Evolutionary conservation across 2,329 filamentous ascomycete species (phyloP).

Genomic region (Grosmannia penicillata): DNA sequence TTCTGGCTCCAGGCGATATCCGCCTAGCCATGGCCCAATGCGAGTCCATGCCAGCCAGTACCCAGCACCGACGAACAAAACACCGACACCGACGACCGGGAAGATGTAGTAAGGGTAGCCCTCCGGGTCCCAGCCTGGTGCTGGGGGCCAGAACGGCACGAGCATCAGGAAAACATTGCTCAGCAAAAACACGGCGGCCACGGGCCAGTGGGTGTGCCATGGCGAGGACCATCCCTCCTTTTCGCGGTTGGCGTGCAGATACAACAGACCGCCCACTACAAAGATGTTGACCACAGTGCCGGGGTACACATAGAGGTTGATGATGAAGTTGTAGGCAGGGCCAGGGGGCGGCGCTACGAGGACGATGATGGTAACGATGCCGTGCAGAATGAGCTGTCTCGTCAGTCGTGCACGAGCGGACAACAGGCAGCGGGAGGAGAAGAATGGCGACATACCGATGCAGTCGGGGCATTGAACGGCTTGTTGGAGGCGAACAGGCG

Average conservation of each 20-base stretch:
- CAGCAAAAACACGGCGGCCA: slow-evolving; percentile 32
- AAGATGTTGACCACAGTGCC: neutral
- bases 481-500: slow-evolving; percentile 46
- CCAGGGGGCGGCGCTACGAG: neutral
- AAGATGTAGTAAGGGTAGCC: slow-evolving; percentile 43
- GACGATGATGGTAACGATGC: neutral
- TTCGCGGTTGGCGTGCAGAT: slow-evolving; percentile 1
- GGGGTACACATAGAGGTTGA: slow-evolving; percentile 2
- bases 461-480: neutral
- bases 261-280: neutral
- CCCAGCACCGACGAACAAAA: slow-evolving; percentile 31
- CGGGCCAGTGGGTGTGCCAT: slow-evolving; percentile 33
- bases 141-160: slow-evolving; percentile 40
- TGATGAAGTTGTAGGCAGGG: slow-evolving; percentile 1
- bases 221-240: slow-evolving; percentile 33
- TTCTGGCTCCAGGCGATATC: slow-evolving; percentile 22
- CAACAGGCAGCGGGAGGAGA: neutral
- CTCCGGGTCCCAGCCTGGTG: slow-evolving; percentile 26
- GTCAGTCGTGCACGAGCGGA: too few relatives aligned
- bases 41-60: slow-evolving; percentile 41
- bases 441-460: neutral
- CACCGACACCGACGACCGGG: slow-evolving; percentile 36
- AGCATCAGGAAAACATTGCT: slow-evolving; percentile 36
- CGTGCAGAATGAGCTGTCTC: neutral
- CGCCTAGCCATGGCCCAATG: slow-evolving; percentile 26